Evolutionary conservation across 2,329 filamentous ascomycete genomes (phyloP).

Genomic region (Fusarium xylarioides): DNA sequence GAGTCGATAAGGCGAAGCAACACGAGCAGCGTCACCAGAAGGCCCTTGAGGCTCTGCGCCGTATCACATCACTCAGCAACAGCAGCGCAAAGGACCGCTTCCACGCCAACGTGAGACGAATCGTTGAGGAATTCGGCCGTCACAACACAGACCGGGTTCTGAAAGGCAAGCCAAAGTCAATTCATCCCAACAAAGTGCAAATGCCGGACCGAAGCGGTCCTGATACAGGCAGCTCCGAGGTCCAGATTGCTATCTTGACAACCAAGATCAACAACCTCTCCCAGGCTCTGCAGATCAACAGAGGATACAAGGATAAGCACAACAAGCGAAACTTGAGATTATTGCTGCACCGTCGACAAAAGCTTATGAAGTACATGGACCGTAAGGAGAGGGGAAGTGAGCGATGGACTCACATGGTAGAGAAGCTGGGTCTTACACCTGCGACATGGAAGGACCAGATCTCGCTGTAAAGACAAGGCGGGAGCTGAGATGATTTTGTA

Average conservation of each 20-base stretch:
- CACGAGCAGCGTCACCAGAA: slow-evolving; percentile 69
- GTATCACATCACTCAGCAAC: slow-evolving; percentile 82
- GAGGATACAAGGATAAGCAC: slow-evolving; percentile 85
- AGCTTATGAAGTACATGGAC: slow-evolving; percentile 85
- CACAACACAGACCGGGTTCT: slow-evolving; percentile 84
- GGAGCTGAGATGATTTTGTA: slow-evolving; percentile 48
- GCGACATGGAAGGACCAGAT: slow-evolving; percentile 94
- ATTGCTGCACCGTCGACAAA: slow-evolving; percentile 89
- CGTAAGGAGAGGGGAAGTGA: slow-evolving; percentile 90
- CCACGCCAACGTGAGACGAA: slow-evolving; percentile 84
- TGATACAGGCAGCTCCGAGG: slow-evolving; percentile 94
- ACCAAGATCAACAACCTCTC: slow-evolving; percentile 89
- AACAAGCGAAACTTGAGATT: slow-evolving; percentile 91
- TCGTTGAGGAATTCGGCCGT: slow-evolving; percentile 87
- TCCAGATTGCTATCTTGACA: slow-evolving; percentile 96
- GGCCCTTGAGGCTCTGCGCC: slow-evolving; percentile 77
- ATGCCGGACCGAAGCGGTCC: slow-evolving; percentile 74
- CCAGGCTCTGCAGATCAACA: slow-evolving; percentile 71
- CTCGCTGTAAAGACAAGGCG: slow-evolving; percentile 43
- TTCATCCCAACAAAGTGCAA: slow-evolving; percentile 51
- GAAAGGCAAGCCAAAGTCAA: slow-evolving; percentile 65
- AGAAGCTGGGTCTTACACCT: slow-evolving; percentile 84
- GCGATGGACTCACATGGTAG: slow-evolving; percentile 86
- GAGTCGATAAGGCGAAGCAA: slow-evolving; percentile 48
- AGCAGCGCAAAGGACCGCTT: slow-evolving; percentile 80